A percentile compares a stretch with the other conserved stretches of the same genome.
Evolutionary conservation across 1,284 basidiomycete species (phyloP).

Genomic region (Leccinum cinnamomeum): DNA sequence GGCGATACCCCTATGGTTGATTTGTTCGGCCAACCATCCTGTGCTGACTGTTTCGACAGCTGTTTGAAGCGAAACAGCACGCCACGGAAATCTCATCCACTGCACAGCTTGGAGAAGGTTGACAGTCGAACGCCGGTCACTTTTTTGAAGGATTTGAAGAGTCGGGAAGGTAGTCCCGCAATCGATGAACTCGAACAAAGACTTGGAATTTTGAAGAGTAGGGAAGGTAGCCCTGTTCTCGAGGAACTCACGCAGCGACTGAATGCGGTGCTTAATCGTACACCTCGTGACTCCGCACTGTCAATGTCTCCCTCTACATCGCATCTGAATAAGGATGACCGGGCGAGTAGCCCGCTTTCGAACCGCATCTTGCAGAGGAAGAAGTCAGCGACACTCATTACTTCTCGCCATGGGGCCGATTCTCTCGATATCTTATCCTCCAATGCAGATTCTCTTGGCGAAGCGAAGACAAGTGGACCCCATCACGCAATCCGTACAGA

Average conservation of each 20-base stretch:
- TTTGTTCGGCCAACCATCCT: conserved; percentile 74
- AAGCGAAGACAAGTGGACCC: conserved; percentile 3
- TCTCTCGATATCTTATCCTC: conserved; percentile 3
- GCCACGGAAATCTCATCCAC: conserved; percentile 40
- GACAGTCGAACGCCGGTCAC: conserved; percentile 43
- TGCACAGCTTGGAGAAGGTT: conserved; percentile 29
- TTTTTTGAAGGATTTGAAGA: conserved; percentile 37
- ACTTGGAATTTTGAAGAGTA: conserved; percentile 52
- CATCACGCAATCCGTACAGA: conserved; percentile 8
- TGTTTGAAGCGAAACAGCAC: conserved; percentile 58
- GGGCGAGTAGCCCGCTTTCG: conserved; percentile 35
- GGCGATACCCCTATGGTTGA: conserved; percentile 76
- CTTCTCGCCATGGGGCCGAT: conserved; percentile 9
- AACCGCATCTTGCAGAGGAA: conserved; percentile 29
- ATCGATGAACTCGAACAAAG: conserved; percentile 57
- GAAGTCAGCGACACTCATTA: conserved; percentile 14
- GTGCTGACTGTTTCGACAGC: conserved; percentile 72
- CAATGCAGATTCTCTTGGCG: conserved; percentile 6
- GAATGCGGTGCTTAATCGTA: conserved; percentile 43
- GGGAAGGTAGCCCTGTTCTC: conserved; percentile 62
- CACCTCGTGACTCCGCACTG: conserved; percentile 29
- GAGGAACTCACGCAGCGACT: conserved; percentile 57
- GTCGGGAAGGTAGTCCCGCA: conserved; percentile 51
- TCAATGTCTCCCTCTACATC: conserved; percentile 12
- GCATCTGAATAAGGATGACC: conserved; percentile 17